These are phyloP conservation scores for Phytophthora constricta DNA, from an alignment of 352 stramenopile species.

Conservation along the genomic window DNA sequence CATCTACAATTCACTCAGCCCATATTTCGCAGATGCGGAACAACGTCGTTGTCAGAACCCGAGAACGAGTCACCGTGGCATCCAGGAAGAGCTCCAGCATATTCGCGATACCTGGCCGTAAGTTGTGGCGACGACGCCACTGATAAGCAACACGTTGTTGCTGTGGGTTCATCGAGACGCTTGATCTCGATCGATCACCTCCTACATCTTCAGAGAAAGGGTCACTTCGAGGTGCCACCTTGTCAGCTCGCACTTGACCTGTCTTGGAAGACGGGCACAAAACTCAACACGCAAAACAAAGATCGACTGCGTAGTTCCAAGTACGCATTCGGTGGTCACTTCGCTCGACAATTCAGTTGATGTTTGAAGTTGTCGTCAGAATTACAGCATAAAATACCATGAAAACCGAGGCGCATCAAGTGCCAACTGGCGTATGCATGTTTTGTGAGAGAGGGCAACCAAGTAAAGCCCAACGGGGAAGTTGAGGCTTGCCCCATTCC, in stretches of 20 bases:
- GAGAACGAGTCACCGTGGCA: conserved; percentile 18
- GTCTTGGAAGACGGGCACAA: no score
- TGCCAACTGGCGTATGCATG: no score
- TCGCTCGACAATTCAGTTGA: no score
- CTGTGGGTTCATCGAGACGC: not conserved
- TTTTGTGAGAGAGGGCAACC: no score
- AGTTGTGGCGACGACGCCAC: conserved; percentile 49
- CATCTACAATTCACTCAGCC: conserved; percentile 59
- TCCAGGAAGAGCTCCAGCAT: conserved; percentile 57
- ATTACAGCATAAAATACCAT: no score
- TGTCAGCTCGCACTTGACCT: conserved; percentile 28
- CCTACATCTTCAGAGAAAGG: conserved; percentile 7
- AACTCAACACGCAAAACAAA: no score
- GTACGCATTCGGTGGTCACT: no score
- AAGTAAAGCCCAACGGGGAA: no score
- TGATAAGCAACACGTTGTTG: conserved; percentile 6
- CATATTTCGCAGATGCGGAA: conserved; percentile 48
- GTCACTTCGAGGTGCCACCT: conserved; percentile 13
- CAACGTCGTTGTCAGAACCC: conserved; percentile 24
- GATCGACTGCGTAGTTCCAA: no score
- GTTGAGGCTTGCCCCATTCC: no score
- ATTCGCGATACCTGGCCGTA: conserved; percentile 80
- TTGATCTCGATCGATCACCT: conserved; percentile 20
- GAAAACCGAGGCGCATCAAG: no score
- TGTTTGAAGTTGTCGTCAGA: no score